phyloP scores from a whole-genome alignment of 164 flowering plant genomes.

The Pachysandra terminalis region DNA sequence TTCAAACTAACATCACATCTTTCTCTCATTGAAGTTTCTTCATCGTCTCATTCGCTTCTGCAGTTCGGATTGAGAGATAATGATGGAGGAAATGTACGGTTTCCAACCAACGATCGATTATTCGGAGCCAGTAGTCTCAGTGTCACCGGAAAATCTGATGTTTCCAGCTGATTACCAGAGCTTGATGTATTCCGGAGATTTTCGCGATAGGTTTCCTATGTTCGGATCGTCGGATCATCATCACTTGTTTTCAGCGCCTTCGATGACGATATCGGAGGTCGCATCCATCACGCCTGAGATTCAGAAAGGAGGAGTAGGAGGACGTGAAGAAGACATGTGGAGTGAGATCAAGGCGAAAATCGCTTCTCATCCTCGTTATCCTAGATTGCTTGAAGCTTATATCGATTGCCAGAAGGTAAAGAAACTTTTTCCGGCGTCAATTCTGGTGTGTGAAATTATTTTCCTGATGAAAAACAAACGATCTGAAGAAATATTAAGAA shows the following conservation, averaged over 20 bases:
- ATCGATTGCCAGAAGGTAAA: slow-evolving; percentile 90
- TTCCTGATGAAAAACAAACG: not conserved
- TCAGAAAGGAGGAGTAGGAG: slow-evolving; percentile 11
- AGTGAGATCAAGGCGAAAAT: slow-evolving; percentile 68
- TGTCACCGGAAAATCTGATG: slow-evolving; percentile 47
- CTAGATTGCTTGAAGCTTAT: slow-evolving; percentile 74
- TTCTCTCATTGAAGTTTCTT: not conserved
- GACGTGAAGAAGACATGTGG: slow-evolving; percentile 19
- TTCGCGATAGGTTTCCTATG: slow-evolving; percentile 30
- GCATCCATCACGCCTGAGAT: slow-evolving; percentile 31
- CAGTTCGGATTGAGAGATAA: slow-evolving; percentile 2
- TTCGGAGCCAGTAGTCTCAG: slow-evolving; percentile 37
- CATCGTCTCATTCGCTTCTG: not conserved
- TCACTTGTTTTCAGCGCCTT: slow-evolving; percentile 37
- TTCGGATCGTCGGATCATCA: slow-evolving; percentile 49
- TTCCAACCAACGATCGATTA: slow-evolving; percentile 33
- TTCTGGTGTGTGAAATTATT: not conserved
- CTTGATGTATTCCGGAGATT: slow-evolving; percentile 18
- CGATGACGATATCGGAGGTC: slow-evolving; percentile 33
- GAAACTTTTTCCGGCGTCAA: not conserved
- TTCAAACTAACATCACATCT: no score
- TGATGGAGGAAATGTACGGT: slow-evolving; percentile 69
- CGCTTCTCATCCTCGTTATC: slow-evolving; percentile 84
- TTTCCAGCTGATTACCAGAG: slow-evolving; percentile 41
- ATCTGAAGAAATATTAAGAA: not conserved